Base-by-base conservation (phyloP, 176 grass and related monocot species). In the Carex scoparia region DNA sequence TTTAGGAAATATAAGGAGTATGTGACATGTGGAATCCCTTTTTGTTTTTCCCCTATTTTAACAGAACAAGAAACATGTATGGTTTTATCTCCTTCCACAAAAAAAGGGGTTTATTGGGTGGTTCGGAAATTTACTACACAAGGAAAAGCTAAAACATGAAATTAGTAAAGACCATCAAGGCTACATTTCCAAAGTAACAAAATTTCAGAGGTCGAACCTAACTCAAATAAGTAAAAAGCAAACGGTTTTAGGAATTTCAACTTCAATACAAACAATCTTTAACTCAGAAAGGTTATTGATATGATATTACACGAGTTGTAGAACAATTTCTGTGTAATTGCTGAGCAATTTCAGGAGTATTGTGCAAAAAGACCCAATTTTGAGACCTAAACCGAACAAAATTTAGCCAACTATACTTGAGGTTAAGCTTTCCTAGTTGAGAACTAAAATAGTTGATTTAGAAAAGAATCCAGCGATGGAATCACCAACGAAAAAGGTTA, bases 161-260 rank as follows among this genome's bases (percentile, higher is more conserved):
- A 70, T 7, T 69, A 40, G 16, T 70, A 70, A 70, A 18, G 15
- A n/a, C 42, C 35, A 42, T 10, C 14, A 10, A 15, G 7, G 67
- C 31, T 66, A 66, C 64, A 13, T 32, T 14, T 31, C 10, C 48
- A 70, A 70, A 42, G 33, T 18, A 40, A 15, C 35, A 70, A 74
- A 28, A 15, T 68, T 79, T 56, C 53, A 16, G 30, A 4, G 30
- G 14, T 30, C 28, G 27, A 57, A 18, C 13, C 53, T 33, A 57
- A 58, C 53, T 58, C 4, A 35, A 79, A 57, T 79, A 79, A 58
- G 30, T 31, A 79, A 57, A 57, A 58, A n/a, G 30, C 11, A 16
- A 30, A 58, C 30, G 30, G 53, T 58, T 79, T 57, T 57, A 79
- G 74, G 53, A 79, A 79, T 32, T 76, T 77, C 23, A 77, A 77